Base-by-base conservation (phyloP, 2,329 filamentous ascomycete genomes). In the Aspergillaceae sp. region DNA sequence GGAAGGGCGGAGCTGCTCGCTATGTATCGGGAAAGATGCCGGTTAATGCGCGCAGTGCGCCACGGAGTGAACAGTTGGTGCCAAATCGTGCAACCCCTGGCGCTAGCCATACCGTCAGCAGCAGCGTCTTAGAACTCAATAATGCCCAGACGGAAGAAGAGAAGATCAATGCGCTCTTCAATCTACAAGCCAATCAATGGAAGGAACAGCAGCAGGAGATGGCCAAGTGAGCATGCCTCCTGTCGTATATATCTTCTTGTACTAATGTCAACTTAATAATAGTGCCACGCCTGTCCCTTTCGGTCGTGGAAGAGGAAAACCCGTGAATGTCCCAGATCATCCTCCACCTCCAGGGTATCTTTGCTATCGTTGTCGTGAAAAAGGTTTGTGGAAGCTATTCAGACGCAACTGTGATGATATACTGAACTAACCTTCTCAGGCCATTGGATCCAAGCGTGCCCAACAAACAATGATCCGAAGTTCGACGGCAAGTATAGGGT, bases 361-460 rank as follows among this genome's bases (percentile, higher is more conserved):
- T 51, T 98, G 92, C 71, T 95, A 96, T 65, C 84, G 92, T 42
- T 98, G 92, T 68, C 86, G 89, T 51, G 86, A 96, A 67, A 96
- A 96, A 71, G 92, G 77, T 75, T 65, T 51, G 58, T 52, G 29
- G 35, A 42, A 32, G 19, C 42, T 27, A 2, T 46, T 26, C 9
- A 42, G 28, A 19, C 47, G 11, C 29, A 33, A 33, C 40, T 43
- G 45, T 44, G 47, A 61, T 70, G 57, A 70, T 53, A 47, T 45
- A 46, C 33, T 35, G 32, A n/a, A 40, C 47, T 6, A 29, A 33
- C 19, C 29, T 6, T 41, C 47, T 6, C 51, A 77, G 74, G 90
- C n/a, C 92, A 98, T 67, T 98, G 91, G 91, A 98, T 98, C 52
- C 91, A 97, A 70, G 80, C 87, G 44, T 98, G 92, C 62, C 92